Conservation (phyloP, 257 asterid genomes). For the Eustoma russellianum region DNA sequence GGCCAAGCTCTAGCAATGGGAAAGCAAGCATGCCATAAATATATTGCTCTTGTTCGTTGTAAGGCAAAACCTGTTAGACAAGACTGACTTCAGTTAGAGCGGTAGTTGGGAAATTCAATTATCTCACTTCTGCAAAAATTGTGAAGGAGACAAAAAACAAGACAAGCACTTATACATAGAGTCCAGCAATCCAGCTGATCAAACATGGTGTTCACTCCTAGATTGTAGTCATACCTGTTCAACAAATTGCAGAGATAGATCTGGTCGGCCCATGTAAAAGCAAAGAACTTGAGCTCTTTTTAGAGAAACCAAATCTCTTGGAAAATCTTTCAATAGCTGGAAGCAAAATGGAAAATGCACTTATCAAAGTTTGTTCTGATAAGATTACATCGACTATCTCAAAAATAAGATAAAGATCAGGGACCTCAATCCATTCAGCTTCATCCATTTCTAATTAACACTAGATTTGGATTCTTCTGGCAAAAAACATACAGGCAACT, state of each 20-base stretch:
- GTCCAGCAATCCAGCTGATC: too few relatives aligned
- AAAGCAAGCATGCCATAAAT: constrained; percentile 93
- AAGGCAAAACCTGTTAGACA: constrained; percentile 54
- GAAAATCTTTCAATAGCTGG: constrained; percentile 70
- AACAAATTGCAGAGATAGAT: constrained; percentile 63
- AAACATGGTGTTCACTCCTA: neutral
- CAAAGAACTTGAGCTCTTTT: constrained; percentile 83
- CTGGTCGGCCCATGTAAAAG: constrained; percentile 83
- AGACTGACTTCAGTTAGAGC: neutral
- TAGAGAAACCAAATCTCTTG: constrained; percentile 67
- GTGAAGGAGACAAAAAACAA: too few relatives aligned
- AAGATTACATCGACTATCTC: neutral
- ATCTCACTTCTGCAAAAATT: too few relatives aligned
- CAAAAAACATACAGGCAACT: neutral
- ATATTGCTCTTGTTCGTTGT: constrained; percentile 49
- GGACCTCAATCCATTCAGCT: neutral
- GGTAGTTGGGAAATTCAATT: too few relatives aligned
- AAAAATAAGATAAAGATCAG: neutral
- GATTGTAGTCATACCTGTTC: constrained; percentile 44
- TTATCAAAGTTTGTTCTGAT: neutral
- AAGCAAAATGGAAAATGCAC: neutral
- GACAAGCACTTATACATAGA: too few relatives aligned
- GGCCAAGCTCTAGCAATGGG: constrained; percentile 79
- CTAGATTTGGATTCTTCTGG: neutral
- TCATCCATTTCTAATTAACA: neutral